Base-by-base conservation (phyloP, 2,329 filamentous ascomycete species). In the Scopulariopsis brevicaulis region DNA sequence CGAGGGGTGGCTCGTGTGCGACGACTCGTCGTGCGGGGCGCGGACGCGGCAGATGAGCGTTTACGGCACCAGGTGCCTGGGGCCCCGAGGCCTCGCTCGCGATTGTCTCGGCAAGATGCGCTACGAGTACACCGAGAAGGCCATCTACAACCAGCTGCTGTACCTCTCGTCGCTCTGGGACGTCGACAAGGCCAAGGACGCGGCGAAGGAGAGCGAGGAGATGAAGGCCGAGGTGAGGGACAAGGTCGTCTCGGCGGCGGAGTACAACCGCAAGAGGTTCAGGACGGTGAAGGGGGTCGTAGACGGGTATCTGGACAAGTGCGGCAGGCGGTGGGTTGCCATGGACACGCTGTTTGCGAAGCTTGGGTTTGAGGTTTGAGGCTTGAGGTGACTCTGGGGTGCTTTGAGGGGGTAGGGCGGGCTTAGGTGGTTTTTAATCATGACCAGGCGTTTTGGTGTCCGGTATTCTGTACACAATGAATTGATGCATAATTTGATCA, bases 21-120 rank as follows among this genome's bases (percentile, higher is more conserved):
- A 96, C 69, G 94, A 99, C 70, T 76, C 89, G 1, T 85, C 89
- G 37, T 99, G 94, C 71, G 88, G 87, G 32, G 88, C 85, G 67
- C 86, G 90, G 59, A 97, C 94, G 2, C 83, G 93, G 54, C 90
- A 96, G 69, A 92, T 97, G 78, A 89, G 85, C 65, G 94, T 99
- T 46, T 96, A 96, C 69, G 94, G 94, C 53, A 85, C 87, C 60
- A 84, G 91, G 55, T 99, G 94, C 69, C 78, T 97, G 6, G 94
- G 94, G 0, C 90, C 93, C 18, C 86, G 86, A 64, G 91, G 92
- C 1, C 84, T 94, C 3, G 93, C 88, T 0, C 82, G 85, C 58
- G 92, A 90, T 58, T 99, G 94, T 69, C 75, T 85, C 4, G 94
- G 94, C 22, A 83, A 83, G 55, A 97, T 99, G 92, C 77, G 82